Evolutionary conservation across 805 yeast species (phyloP), one percentile per base, ranked within the genome.

Genomic region (Wickerhamiella nectarea): DNA sequence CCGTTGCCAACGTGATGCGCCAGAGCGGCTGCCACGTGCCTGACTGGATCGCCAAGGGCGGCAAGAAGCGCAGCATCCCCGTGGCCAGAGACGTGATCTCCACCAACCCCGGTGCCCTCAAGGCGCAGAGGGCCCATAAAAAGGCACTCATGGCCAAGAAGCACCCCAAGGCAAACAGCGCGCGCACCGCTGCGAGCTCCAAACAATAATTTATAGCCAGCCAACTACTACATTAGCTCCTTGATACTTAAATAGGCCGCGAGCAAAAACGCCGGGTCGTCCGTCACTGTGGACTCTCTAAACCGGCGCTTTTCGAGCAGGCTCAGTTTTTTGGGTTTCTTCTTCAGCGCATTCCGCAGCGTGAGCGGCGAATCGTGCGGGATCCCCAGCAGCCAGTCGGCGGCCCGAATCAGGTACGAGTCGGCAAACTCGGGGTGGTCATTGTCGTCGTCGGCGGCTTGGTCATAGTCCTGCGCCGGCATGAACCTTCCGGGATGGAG

Each of bases 1-100:
- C 91, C 8, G 82, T 91, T 35, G 74, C 89, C 22, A 91, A 87
- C 57, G 97, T 91, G 12, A 89, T 91, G 95, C 82, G 81, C 55
- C 94, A 87, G 61, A 81, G 94, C 52, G 95, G 94, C 2, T 50
- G 61, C 36, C 61, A 57, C 10, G 74, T 79, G 43, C 77, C 82
- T 28, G 75, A 67, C 24, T 91, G 98, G 98, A 75, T 91, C 80
- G 72, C 75, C 34, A 26, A 43, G 17, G 22, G 41, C 7, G 28
- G 41, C 21, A 41, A 44, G 15, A 45, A 48, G n/a, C 49, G 38
- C 28, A 41, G 46, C 34, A 50, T 51, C 3, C 76, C 59, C 58
- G 50, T 72, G 14, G 74, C 77, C 46, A 72, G 97, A 53, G 74
- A 73, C 49, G 74, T 75, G 45, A 87, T 87, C 53, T 79, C 91